A percentile compares a stretch with the other conserved stretches of the same genome.
These are phyloP conservation scores for Xylaria castorea DNA, from an alignment of 495 filamentous ascomycete genomes.

Conservation along the genomic window DNA sequence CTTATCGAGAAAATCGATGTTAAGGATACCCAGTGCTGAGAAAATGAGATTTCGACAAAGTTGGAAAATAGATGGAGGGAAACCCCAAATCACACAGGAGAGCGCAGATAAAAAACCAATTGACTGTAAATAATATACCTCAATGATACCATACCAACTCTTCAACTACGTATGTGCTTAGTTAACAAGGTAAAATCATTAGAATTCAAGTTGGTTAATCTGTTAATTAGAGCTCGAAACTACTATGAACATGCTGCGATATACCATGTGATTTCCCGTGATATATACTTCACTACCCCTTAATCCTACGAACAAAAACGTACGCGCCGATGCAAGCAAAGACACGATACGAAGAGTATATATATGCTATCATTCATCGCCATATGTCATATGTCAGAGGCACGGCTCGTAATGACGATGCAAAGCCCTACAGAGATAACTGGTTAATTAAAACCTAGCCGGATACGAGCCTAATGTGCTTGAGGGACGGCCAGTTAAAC, in stretches of 20 bases:
- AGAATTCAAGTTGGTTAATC: neutral
- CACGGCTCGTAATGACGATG: neutral
- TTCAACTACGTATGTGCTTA: neutral
- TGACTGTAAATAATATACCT: conserved; percentile 4
- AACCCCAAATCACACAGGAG: neutral
- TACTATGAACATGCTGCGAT: neutral
- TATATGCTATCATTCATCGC: neutral
- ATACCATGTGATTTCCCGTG: neutral
- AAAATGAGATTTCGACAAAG: neutral
- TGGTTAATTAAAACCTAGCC: neutral
- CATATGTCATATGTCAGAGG: no score
- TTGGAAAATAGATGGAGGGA: neutral
- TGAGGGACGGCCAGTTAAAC: neutral
- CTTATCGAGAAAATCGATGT: conserved; percentile 63
- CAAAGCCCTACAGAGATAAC: neutral
- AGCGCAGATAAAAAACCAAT: neutral
- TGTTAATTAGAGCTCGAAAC: neutral
- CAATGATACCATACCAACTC: neutral
- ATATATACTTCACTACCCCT: neutral
- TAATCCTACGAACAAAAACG: neutral
- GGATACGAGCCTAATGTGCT: neutral
- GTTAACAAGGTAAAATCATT: neutral
- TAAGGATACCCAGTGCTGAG: neutral
- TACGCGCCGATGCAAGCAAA: neutral
- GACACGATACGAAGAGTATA: neutral